Conservation (phyloP, 2,329 filamentous ascomycete species). For the Penicillium sp. region DNA sequence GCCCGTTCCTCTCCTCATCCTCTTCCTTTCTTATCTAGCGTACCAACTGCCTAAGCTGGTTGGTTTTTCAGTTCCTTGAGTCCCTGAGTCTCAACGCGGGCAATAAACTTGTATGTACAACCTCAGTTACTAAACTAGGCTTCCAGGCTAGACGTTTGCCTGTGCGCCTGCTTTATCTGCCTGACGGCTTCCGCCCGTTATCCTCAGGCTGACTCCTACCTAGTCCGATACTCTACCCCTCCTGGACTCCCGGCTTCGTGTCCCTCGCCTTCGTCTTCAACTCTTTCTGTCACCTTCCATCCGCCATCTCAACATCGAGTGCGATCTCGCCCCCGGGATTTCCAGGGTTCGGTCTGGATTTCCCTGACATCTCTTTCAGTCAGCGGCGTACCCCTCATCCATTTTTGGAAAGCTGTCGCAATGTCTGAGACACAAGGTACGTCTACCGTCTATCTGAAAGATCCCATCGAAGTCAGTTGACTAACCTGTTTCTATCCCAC, state of each 20-base stretch:
- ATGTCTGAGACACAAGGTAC: constrained; percentile 35
- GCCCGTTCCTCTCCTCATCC: not conserved
- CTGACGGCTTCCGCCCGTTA: constrained; percentile 23
- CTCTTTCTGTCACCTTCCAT: not conserved
- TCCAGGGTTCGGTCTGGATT: not conserved
- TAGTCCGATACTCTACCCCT: constrained; percentile 23
- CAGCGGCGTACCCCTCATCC: not conserved
- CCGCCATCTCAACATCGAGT: not conserved
- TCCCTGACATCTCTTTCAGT: not conserved
- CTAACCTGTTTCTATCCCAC: constrained; percentile 17
- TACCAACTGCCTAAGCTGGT: not conserved
- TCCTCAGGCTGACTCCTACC: constrained; percentile 28
- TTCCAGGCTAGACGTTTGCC: constrained; percentile 1
- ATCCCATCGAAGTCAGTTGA: not conserved
- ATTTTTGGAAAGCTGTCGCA: not conserved
- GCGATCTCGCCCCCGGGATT: not conserved
- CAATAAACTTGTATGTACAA: not conserved
- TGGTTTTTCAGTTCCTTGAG: not conserved
- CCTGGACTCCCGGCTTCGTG: constrained; percentile 15
- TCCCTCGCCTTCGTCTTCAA: constrained; percentile 7
- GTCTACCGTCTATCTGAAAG: constrained; percentile 1
- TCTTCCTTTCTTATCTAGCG: not conserved
- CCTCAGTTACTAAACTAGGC: not conserved
- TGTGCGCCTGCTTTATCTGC: constrained; percentile 20
- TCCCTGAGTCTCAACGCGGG: not conserved